Evolutionary conservation across 2,329 filamentous ascomycete species (phyloP).

Genomic region (Fusarium keratoplasticum): DNA sequence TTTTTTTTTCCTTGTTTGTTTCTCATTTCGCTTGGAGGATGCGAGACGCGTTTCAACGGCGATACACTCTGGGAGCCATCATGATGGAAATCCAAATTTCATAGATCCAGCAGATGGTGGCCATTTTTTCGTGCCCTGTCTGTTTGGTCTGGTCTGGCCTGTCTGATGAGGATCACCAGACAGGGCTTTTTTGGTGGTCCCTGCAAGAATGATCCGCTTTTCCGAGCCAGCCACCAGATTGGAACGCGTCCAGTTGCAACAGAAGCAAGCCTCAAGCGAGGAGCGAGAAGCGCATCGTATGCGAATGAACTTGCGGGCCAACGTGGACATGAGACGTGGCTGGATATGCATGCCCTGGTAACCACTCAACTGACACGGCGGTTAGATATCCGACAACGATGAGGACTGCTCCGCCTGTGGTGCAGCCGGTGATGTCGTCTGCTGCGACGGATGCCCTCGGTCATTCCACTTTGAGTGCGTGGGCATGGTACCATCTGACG

Average conservation of each 20-base stretch:
- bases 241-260: constrained; percentile 27
- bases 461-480: constrained; percentile 93
- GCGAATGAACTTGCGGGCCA: constrained; percentile 10
- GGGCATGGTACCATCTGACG: constrained; percentile 79
- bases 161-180: constrained; percentile 32
- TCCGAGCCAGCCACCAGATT: constrained; percentile 36
- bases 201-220: constrained; percentile 45
- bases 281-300: constrained; percentile 24
- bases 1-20: neutral
- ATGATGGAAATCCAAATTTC: constrained; percentile 11
- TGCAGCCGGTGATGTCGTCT: constrained; percentile 85
- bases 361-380: constrained; percentile 46
- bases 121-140: constrained; percentile 19
- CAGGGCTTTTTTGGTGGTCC: constrained; percentile 41
- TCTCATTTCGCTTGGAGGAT: neutral
- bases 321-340: constrained; percentile 22
- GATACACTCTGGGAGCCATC: neutral
- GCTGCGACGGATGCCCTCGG: constrained; percentile 91
- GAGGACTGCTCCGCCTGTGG: constrained; percentile 91
- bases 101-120: constrained; percentile 28
- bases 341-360: constrained; percentile 13
- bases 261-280: neutral
- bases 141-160: neutral
- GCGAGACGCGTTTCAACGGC: neutral
- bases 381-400: constrained; percentile 75